These are phyloP conservation scores for Starmerella kuoi DNA, from an alignment of 805 yeast genomes.

Conservation along the genomic window DNA sequence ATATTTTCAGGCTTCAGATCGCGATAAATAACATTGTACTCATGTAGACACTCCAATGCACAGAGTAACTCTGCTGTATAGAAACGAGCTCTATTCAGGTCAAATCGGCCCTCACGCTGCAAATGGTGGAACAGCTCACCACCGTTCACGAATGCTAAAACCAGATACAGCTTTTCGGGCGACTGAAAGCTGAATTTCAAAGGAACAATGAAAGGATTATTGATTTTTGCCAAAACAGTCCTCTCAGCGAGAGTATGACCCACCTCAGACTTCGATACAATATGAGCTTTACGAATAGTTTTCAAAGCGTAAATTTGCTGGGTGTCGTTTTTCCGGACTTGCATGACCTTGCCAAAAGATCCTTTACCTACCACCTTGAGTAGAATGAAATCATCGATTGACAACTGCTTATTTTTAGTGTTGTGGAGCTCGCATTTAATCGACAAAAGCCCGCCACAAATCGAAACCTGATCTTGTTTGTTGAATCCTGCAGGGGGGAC, in stretches of 20 bases:
- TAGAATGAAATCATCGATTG: constrained; percentile 84
- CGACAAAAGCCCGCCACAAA: constrained; percentile 24
- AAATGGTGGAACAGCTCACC: constrained; percentile 93
- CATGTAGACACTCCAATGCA: constrained; percentile 85
- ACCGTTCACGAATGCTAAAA: constrained; percentile 86
- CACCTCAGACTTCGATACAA: constrained; percentile 87
- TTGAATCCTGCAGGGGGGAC: constrained; percentile 22
- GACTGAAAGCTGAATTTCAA: constrained; percentile 90
- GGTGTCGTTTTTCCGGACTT: constrained; percentile 90
- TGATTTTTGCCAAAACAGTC: constrained; percentile 83
- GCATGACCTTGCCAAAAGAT: constrained; percentile 98
- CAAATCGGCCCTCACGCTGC: constrained; percentile 81
- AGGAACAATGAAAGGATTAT: constrained; percentile 92
- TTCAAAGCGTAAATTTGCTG: constrained; percentile 88
- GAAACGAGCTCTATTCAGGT: constrained; percentile 77
- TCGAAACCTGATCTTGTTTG: constrained; percentile 27
- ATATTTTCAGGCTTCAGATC: constrained; percentile 96
- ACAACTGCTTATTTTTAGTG: constrained; percentile 39
- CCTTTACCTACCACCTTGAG: constrained; percentile 96
- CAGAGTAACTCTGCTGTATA: constrained; percentile 89
- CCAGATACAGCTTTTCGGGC: constrained; percentile 88
- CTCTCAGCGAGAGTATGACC: constrained; percentile 94
- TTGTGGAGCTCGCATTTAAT: constrained; percentile 22
- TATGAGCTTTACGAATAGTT: constrained; percentile 86
- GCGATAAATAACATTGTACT: constrained; percentile 82